Conservation (phyloP, 2,329 filamentous ascomycete species). For the Monilinia laxa region DNA sequence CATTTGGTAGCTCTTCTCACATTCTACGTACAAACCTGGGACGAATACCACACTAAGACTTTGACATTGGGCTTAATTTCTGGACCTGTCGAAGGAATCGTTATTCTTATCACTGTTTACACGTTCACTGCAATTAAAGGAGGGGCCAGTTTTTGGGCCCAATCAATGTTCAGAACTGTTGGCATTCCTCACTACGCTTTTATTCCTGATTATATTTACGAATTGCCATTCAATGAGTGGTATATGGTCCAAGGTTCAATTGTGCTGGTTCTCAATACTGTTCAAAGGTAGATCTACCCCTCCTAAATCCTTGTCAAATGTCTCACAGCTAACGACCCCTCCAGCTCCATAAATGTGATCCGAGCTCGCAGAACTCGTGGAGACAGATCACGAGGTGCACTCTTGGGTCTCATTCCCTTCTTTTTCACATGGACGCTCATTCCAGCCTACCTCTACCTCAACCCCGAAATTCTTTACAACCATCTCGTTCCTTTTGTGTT, state of each 20-base stretch:
- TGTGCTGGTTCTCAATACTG: slow-evolving; percentile 81
- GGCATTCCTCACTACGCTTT: slow-evolving; percentile 58
- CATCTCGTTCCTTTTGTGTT: slow-evolving; percentile 88
- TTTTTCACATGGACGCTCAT: slow-evolving; percentile 75
- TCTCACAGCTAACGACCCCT: slow-evolving; percentile 28
- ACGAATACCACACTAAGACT: slow-evolving; percentile 97
- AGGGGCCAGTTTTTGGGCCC: slow-evolving; percentile 90
- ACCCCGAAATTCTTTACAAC: slow-evolving; percentile 76
- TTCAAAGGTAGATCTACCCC: slow-evolving; percentile 54
- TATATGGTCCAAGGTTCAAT: slow-evolving; percentile 84
- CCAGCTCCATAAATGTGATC: slow-evolving; percentile 78
- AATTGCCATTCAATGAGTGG: slow-evolving; percentile 86
- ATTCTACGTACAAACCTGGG: slow-evolving; percentile 99
- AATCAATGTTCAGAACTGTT: slow-evolving; percentile 76
- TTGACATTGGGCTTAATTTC: slow-evolving; percentile 89
- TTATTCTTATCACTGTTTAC: slow-evolving; percentile 81
- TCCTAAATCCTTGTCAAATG: slow-evolving; percentile 29
- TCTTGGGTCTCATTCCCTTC: slow-evolving; percentile 82
- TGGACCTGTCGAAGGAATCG: slow-evolving; percentile 90
- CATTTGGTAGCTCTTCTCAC: slow-evolving; percentile 69
- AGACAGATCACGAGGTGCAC: slow-evolving; percentile 69
- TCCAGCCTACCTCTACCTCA: slow-evolving; percentile 75
- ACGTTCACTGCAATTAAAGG: slow-evolving; percentile 80
- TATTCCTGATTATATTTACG: slow-evolving; percentile 71
- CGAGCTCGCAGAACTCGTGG: slow-evolving; percentile 71